These are phyloP conservation scores for Brasilioporus rufonigricans DNA, from an alignment of 768 basidiomycete species.

Conservation along the genomic window DNA sequence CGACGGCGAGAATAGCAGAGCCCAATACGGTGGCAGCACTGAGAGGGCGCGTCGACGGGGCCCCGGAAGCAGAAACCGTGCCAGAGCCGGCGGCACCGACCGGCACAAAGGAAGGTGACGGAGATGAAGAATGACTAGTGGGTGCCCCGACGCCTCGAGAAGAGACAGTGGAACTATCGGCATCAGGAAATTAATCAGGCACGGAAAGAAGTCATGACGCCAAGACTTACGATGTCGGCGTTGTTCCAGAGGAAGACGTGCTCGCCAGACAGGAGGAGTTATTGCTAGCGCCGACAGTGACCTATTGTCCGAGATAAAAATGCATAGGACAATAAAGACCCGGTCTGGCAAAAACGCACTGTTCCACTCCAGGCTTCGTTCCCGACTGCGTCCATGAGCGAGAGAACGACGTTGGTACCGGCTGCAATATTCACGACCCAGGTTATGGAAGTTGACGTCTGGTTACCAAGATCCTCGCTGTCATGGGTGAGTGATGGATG, in stretches of 20 bases:
- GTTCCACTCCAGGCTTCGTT: slow-evolving; percentile 66
- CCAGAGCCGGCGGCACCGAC: slow-evolving; percentile 38
- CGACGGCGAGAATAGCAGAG: slow-evolving; percentile 18
- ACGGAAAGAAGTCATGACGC: neutral
- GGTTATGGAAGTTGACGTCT: slow-evolving; percentile 39
- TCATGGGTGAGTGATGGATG: slow-evolving; percentile 6
- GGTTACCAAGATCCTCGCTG: slow-evolving; percentile 62
- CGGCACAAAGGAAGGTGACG: slow-evolving; percentile 17
- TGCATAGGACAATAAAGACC: neutral
- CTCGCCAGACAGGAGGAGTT: slow-evolving; percentile 38
- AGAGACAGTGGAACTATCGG: slow-evolving; percentile 3
- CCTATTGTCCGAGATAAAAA: slow-evolving; percentile 21
- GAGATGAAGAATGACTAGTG: neutral
- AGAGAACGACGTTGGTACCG: slow-evolving; percentile 49
- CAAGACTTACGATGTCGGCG: slow-evolving; percentile 2
- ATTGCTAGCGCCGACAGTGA: slow-evolving; percentile 35
- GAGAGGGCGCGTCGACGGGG: slow-evolving; percentile 24
- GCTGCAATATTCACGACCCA: slow-evolving; percentile 44
- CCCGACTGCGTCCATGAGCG: slow-evolving; percentile 48
- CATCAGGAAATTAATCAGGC: slow-evolving; percentile 3
- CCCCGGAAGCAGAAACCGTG: slow-evolving; percentile 20
- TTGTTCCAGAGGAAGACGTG: slow-evolving; percentile 10
- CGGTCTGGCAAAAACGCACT: slow-evolving; percentile 38
- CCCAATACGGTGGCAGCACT: slow-evolving; percentile 21
- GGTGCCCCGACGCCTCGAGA: neutral